Evolutionary conservation across 805 yeast genomes (phyloP).

Genomic region (Huiozyma naganishii): DNA sequence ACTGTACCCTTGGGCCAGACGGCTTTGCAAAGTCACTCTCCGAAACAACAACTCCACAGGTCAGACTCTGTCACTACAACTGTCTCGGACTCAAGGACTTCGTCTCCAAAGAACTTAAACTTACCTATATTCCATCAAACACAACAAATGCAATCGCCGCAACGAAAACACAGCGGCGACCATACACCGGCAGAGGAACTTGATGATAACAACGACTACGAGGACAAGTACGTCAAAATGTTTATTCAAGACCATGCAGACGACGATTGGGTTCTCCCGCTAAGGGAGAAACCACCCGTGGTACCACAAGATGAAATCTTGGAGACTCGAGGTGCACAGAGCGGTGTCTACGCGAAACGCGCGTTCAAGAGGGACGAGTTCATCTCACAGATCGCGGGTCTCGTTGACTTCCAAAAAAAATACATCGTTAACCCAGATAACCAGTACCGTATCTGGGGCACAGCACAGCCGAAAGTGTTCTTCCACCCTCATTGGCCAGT

Average conservation of each 20-base stretch:
- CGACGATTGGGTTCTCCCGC: slow-evolving; percentile 27
- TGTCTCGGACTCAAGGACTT: too few relatives aligned
- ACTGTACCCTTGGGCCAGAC: too few relatives aligned
- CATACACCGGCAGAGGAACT: too few relatives aligned
- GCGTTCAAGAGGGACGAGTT: slow-evolving; percentile 37
- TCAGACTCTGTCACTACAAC: neutral
- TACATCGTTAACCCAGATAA: slow-evolving; percentile 59
- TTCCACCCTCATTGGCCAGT: slow-evolving; percentile 50
- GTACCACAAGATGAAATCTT: neutral
- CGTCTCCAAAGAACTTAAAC: too few relatives aligned
- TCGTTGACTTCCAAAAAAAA: slow-evolving; percentile 50
- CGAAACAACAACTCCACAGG: too few relatives aligned
- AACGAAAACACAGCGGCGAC: too few relatives aligned
- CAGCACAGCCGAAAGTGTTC: slow-evolving; percentile 47
- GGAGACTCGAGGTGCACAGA: neutral
- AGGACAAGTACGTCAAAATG: slow-evolving; percentile 31
- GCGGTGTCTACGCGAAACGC: slow-evolving; percentile 33
- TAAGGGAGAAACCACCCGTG: slow-evolving; percentile 2
- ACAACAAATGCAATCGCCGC: too few relatives aligned
- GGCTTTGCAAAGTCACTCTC: too few relatives aligned
- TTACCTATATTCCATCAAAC: too few relatives aligned
- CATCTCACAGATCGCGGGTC: slow-evolving; percentile 61
- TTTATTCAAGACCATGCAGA: slow-evolving; percentile 46
- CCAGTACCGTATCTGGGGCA: slow-evolving; percentile 69
- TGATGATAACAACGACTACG: slow-evolving; percentile 8